A percentile compares a stretch with the other conserved stretches of the same genome.
These are phyloP conservation scores for Nemania sp. DNA, from an alignment of 2,329 filamentous ascomycete species.

Conservation along the genomic window DNA sequence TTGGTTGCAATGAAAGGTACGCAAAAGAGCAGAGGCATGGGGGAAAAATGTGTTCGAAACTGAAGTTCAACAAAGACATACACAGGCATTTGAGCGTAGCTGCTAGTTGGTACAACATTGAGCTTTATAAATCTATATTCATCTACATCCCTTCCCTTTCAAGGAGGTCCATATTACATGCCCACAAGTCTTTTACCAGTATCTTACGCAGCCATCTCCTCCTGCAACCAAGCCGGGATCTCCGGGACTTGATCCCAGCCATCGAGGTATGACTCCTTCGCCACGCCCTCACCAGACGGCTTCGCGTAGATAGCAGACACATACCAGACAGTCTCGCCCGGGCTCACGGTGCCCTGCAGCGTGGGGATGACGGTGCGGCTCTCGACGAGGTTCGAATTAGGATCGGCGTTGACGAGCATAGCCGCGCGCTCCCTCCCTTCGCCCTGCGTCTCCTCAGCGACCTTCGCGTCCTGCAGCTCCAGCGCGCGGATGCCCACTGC, in stretches of 20 bases:
- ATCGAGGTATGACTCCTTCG: slow-evolving; percentile 56
- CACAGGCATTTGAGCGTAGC: not conserved
- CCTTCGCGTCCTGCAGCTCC: slow-evolving; percentile 40
- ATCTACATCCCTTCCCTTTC: no score
- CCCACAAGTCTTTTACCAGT: not conserved
- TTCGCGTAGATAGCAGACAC: slow-evolving; percentile 72
- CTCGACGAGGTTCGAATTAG: slow-evolving; percentile 77
- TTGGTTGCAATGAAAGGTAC: not conserved
- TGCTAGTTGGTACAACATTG: not conserved
- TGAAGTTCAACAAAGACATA: not conserved
- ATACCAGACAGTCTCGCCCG: slow-evolving; percentile 66
- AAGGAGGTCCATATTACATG: no score
- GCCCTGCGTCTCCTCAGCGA: slow-evolving; percentile 7
- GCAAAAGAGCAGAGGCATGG: not conserved
- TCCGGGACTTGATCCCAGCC: slow-evolving; percentile 63
- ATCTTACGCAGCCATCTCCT: slow-evolving; percentile 47
- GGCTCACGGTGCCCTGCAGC: slow-evolving; percentile 62
- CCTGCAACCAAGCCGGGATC: slow-evolving; percentile 63
- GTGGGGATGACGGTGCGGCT: slow-evolving; percentile 73
- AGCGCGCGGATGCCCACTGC: slow-evolving; percentile 60
- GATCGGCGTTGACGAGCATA: slow-evolving; percentile 73
- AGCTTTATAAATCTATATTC: not conserved
- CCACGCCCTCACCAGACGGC: slow-evolving; percentile 58
- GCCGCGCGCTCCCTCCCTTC: slow-evolving; percentile 55
- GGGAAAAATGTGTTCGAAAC: slow-evolving; percentile 13